Percentiles rank a stretch among this genome's conserved stretches.
Conservation (phyloP, 495 filamentous ascomycete species). For the Xylaria intraflava region DNA sequence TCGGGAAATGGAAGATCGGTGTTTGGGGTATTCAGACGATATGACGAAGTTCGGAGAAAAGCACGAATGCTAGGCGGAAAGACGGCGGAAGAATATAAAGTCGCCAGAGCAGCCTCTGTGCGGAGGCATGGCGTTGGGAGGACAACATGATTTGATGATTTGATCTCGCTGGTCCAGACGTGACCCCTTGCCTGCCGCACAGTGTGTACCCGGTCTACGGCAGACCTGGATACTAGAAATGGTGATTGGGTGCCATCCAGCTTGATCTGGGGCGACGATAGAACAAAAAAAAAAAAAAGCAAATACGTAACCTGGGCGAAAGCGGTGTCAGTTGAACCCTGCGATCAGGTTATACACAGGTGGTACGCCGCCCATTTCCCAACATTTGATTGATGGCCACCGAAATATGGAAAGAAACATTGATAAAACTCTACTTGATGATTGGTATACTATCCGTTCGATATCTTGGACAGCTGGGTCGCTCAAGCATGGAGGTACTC, state of each 20-base stretch:
- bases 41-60: not conserved
- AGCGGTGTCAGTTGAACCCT: not conserved
- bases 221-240: not conserved
- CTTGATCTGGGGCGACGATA: not conserved
- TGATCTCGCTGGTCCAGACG: not conserved
- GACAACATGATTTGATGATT: not conserved
- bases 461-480: too few relatives aligned
- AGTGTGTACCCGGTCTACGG: not conserved
- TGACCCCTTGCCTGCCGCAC: not conserved
- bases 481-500: too few relatives aligned
- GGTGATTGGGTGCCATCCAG: not conserved
- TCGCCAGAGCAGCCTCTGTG: not conserved
- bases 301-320: not conserved
- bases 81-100: not conserved
- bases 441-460: too few relatives aligned
- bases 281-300: not conserved
- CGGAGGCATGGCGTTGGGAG: not conserved
- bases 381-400: too few relatives aligned
- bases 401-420: too few relatives aligned
- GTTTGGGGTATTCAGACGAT: not conserved
- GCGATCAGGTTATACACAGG: too few relatives aligned
- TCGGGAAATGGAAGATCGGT: not conserved
- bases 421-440: too few relatives aligned
- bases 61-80: not conserved
- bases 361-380: too few relatives aligned